Evolutionary conservation across 164 flowering plant genomes (phyloP).

Genomic region (Pachysandra terminalis): DNA sequence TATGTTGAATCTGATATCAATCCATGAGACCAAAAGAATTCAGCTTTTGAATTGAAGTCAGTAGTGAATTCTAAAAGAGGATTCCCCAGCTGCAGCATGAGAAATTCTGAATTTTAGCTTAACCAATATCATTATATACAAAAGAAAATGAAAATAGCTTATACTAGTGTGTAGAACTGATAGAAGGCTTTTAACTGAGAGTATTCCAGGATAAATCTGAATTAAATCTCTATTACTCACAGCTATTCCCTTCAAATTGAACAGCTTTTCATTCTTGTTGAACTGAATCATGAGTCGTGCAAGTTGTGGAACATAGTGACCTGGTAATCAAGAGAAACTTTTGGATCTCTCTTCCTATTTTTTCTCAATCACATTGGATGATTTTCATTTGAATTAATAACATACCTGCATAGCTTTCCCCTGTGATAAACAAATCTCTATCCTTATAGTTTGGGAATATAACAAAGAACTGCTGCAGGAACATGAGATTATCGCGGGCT

Average conservation of each 20-base stretch:
- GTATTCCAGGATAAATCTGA: no score
- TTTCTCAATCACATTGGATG: not conserved
- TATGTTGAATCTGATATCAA: conserved; percentile 40
- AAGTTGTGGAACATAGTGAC: conserved; percentile 54
- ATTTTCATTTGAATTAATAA: not conserved
- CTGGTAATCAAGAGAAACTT: conserved; percentile 16
- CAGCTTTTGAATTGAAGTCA: conserved; percentile 38
- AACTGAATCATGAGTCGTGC: conserved; percentile 33
- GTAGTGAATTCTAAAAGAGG: conserved; percentile 39
- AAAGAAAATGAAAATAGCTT: no score
- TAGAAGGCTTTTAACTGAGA: no score
- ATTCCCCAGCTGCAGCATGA: conserved; percentile 26
- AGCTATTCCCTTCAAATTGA: conserved; percentile 41
- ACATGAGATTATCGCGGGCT: conserved; percentile 34
- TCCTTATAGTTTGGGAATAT: conserved; percentile 38
- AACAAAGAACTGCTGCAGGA: conserved; percentile 34
- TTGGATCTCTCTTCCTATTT: not conserved
- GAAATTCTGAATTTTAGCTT: not conserved
- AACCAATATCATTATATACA: not conserved
- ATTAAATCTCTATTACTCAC: conserved; percentile 29
- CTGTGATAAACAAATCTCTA: conserved; percentile 37
- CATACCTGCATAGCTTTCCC: conserved; percentile 51
- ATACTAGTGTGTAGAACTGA: no score
- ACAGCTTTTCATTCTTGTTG: conserved; percentile 10
- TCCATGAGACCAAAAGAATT: conserved; percentile 45